phyloP scores from a whole-genome alignment of 2,329 filamentous ascomycete species.

The Volutella citrinella region DNA sequence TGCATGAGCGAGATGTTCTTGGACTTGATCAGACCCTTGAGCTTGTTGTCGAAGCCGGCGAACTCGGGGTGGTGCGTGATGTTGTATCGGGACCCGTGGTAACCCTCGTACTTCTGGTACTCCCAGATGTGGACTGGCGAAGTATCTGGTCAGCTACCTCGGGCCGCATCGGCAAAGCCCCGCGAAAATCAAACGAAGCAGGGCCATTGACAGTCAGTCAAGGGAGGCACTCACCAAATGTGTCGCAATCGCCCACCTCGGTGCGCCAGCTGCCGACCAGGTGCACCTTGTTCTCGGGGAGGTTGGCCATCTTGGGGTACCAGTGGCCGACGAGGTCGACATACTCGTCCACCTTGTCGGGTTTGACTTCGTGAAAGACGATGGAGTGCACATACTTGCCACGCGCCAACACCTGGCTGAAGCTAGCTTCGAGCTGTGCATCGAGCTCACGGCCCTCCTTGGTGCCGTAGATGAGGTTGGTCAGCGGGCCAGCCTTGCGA shows the following conservation, averaged over 20 bases:
- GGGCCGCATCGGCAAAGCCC: no score
- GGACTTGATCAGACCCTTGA: constrained; percentile 78
- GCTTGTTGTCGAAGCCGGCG: constrained; percentile 75
- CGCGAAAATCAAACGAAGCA: no score
- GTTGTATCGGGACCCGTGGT: constrained; percentile 84
- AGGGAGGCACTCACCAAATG: constrained; percentile 67
- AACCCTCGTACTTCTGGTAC: constrained; percentile 95
- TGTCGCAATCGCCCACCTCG: constrained; percentile 95
- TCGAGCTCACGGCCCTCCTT: constrained; percentile 93
- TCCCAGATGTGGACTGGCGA: constrained; percentile 95
- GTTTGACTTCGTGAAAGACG: constrained; percentile 92
- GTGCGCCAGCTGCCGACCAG: constrained; percentile 97
- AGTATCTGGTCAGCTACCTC: constrained; percentile 11
- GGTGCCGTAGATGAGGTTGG: constrained; percentile 93
- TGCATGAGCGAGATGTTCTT: constrained; percentile 96
- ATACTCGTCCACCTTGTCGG: constrained; percentile 94
- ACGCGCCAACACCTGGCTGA: constrained; percentile 88
- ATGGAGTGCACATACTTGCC: constrained; percentile 99
- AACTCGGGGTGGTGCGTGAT: constrained; percentile 84
- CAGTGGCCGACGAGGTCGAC: constrained; percentile 82
- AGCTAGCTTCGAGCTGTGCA: constrained; percentile 91
- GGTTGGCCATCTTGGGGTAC: constrained; percentile 86
- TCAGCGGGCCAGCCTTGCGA: constrained; percentile 71
- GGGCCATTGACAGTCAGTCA: neutral
- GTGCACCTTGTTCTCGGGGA: constrained; percentile 89